Evolutionary conservation across 2,329 filamentous ascomycete genomes (phyloP), one percentile per base, ranked within the genome.

Genomic region (Metarhizium sp.): DNA sequence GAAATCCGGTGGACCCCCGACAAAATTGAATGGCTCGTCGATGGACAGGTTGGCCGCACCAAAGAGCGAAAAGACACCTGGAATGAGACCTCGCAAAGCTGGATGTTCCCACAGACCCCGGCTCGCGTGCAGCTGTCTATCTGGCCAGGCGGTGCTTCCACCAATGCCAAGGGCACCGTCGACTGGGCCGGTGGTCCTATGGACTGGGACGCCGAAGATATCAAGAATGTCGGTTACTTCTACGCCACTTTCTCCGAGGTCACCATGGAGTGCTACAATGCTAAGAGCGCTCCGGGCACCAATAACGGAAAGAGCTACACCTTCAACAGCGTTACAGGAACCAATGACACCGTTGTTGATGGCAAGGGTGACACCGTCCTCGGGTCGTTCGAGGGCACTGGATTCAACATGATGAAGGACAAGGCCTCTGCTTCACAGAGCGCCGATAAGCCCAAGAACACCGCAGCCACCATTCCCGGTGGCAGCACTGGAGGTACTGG

Each of bases 1-100:
- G 90, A 92, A 69, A 87, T 99, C 66, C 85, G 90, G 69, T 99
- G 94, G 94, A 87, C 85, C 2, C 89, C 90, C 13, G 92, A 97
- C 60, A 73, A 80, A 60, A 86, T 97, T 61, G 86, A 84, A 56
- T 99, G 94, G 94, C 80, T 82, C 57, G 80, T 99, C 51, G 91
- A 99, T 67, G 92, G 90, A 67, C 76, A 87, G 54, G 78, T 85
- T 32, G 82, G 86, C 60, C 90, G 94, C 58, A 86, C 82, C 29
- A 78, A 90, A 69, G 78, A 91, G 69, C 85, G 86, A 67, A 77
- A 80, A 16, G 82, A 90, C 42, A 97, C 94, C 13, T 97, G 87
- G 84, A 96, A 99, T 74, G 74, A 77, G 13, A 95, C 90, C 6
- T 74, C 84, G 56, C 87, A 92, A 71, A 85, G 85, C 71, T 99